Evolutionary conservation across 768 basidiomycete species (phyloP).

Genomic region (Mycena galericulata): DNA sequence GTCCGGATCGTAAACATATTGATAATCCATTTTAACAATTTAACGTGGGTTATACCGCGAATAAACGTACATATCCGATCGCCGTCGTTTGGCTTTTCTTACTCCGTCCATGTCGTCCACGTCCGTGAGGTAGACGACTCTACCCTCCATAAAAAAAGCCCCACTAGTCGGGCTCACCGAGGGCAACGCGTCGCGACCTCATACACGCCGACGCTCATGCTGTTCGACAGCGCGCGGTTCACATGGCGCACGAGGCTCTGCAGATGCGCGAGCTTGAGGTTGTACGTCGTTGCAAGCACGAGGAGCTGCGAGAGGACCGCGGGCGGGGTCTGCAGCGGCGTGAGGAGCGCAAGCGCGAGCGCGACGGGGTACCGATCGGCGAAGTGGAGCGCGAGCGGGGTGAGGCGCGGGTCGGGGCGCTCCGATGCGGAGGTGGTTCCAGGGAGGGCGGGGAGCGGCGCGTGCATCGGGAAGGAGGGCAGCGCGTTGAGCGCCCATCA

Average conservation of each 20-base stretch:
- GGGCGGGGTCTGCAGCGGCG: slow-evolving; percentile 91
- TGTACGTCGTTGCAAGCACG: slow-evolving; percentile 83
- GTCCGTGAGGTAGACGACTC: slow-evolving; percentile 57
- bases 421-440: slow-evolving; percentile 60
- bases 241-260: slow-evolving; percentile 90
- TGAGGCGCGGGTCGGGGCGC: slow-evolving; percentile 81
- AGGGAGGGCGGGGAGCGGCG: slow-evolving; percentile 71
- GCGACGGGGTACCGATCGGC: slow-evolving; percentile 93
- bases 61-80: too few relatives aligned
- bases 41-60: too few relatives aligned
- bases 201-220: slow-evolving; percentile 93
- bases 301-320: slow-evolving; percentile 90
- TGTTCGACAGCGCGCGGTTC: slow-evolving; percentile 85
- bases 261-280: slow-evolving; percentile 83
- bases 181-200: slow-evolving; percentile 94
- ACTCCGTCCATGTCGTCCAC: slow-evolving; percentile 26
- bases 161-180: slow-evolving; percentile 86
- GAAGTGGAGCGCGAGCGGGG: slow-evolving; percentile 81
- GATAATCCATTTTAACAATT: too few relatives aligned
- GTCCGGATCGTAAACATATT: too few relatives aligned
- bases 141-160: slow-evolving; percentile 86
- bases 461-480: slow-evolving; percentile 71
- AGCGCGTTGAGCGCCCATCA: slow-evolving; percentile 68
- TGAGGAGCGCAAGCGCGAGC: slow-evolving; percentile 86
- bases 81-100: slow-evolving; percentile 23